Base-by-base conservation (phyloP, 345 rosid genomes). In the Laguncularia racemosa region DNA sequence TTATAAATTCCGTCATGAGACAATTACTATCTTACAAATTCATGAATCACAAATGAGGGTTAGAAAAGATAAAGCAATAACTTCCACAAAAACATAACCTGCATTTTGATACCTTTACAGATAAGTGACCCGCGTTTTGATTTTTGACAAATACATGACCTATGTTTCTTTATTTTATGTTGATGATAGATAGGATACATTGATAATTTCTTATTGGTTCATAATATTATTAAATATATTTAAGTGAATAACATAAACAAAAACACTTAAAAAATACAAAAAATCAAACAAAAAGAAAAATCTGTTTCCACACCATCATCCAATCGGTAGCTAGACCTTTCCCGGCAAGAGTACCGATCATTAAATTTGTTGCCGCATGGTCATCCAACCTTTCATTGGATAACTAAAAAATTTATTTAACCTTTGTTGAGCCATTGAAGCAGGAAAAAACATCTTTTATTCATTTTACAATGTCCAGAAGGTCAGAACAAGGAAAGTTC, bases 271-370 rank as follows among this genome's bases (percentile, higher is more conserved):
- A 23, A 23, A 23, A 2, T 23, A 23, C 2, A 23, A 23, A 23
- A 23, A 23, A 23, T 23, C 5, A 2, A 23, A 0, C 5, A 23
- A 23, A 23, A 23, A 23, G 26, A 23, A 23, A 4, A 23, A 23
- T n/a, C n/a, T n/a, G n/a, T n/a, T n/a, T n/a, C n/a, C n/a, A n/a
- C n/a, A n/a, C n/a, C n/a, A n/a, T n/a, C n/a, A n/a, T n/a, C 56
- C 90, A 76, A 46, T 73, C 81, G 2, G 51, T 83, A 57, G 68
- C 77, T 49, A 80, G 74, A 81, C 96, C 91, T 12, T 88, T 89
- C 66, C 96, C 98, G 3, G 98, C 88, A 51, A 81, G 93, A 80
- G 89, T 86, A 46, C 77, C 81, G 3, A 80, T 69, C 67, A 81
- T 67, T 63, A 88, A 76, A 77, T 78, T 88, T 52, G 64, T 84